Conservation (phyloP, 2,329 filamentous ascomycete genomes). For the Penicillium italicum region DNA sequence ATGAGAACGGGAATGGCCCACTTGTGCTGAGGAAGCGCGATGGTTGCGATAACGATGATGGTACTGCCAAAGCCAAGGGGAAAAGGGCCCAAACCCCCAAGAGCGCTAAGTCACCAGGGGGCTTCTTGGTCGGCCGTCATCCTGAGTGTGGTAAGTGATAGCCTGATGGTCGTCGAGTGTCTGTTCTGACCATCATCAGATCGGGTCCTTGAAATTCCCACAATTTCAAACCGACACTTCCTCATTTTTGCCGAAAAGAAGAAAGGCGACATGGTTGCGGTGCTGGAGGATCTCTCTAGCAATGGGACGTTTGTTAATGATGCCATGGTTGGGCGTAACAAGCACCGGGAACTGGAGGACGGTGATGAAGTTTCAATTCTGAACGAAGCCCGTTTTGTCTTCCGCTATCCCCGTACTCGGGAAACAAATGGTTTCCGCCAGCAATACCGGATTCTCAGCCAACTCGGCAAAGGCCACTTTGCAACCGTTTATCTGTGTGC, state of each 20-base stretch:
- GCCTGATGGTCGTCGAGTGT: neutral
- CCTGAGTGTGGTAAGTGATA: slow-evolving; percentile 76
- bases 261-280: slow-evolving; percentile 58
- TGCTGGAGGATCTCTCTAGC: slow-evolving; percentile 88
- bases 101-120: slow-evolving; percentile 63
- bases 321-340: slow-evolving; percentile 83
- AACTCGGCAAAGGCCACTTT: slow-evolving; percentile 92
- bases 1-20: slow-evolving; percentile 63
- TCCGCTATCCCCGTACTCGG: slow-evolving; percentile 77
- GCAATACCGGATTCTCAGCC: slow-evolving; percentile 78
- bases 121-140: slow-evolving; percentile 89
- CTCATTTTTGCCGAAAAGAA: slow-evolving; percentile 54
- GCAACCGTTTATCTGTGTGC: slow-evolving; percentile 89
- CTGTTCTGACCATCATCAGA: slow-evolving; percentile 47
- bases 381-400: slow-evolving; percentile 81
- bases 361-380: slow-evolving; percentile 87
- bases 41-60: slow-evolving; percentile 57
- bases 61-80: slow-evolving; percentile 30
- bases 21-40: slow-evolving; percentile 73
- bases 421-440: slow-evolving; percentile 75
- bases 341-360: slow-evolving; percentile 81
- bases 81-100: slow-evolving; percentile 50
- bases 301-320: slow-evolving; percentile 98
- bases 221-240: slow-evolving; percentile 76
- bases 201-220: slow-evolving; percentile 69